A percentile compares a stretch with the other conserved stretches of the same genome.
phyloP scores from a whole-genome alignment of 2,329 filamentous ascomycete species.

The Setomelanomma holmii region DNA sequence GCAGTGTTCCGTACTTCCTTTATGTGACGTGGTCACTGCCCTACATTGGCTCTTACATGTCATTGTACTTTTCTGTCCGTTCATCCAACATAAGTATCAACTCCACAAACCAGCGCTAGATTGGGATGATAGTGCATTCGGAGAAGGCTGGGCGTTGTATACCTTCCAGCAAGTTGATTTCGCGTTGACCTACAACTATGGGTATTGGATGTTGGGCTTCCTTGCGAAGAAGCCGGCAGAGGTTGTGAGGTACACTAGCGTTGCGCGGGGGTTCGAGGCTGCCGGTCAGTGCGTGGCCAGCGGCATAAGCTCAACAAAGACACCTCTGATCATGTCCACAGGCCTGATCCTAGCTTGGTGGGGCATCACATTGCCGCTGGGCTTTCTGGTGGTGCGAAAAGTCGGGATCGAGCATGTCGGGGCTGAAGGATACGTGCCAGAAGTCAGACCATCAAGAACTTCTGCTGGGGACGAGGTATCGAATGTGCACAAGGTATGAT shows the following conservation, averaged over 20 bases:
- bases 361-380: constrained; percentile 28
- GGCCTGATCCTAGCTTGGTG: constrained; percentile 34
- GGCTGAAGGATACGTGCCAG: constrained; percentile 10
- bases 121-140: constrained; percentile 33
- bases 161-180: constrained; percentile 45
- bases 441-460: background rate
- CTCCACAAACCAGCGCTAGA: constrained; percentile 33
- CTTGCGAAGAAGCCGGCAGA: constrained; percentile 32
- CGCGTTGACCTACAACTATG: constrained; percentile 43
- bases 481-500: no score
- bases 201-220: constrained; percentile 46
- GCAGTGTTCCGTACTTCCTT: constrained; percentile 26
- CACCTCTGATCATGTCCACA: constrained; percentile 25
- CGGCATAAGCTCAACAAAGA: constrained; percentile 40
- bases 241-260: constrained; percentile 30
- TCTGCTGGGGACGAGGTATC: no score
- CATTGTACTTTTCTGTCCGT: constrained; percentile 22
- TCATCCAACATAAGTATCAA: constrained; percentile 39
- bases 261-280: constrained; percentile 34
- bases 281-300: constrained; percentile 37
- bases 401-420: constrained; percentile 23
- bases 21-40: constrained; percentile 28
- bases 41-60: constrained; percentile 25
- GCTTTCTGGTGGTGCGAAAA: constrained; percentile 30
- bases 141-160: constrained; percentile 40